Percentiles rank a stretch among this genome's conserved stretches.
phyloP scores from a whole-genome alignment of 164 flowering plant species.

The Macadamia integrifolia region DNA sequence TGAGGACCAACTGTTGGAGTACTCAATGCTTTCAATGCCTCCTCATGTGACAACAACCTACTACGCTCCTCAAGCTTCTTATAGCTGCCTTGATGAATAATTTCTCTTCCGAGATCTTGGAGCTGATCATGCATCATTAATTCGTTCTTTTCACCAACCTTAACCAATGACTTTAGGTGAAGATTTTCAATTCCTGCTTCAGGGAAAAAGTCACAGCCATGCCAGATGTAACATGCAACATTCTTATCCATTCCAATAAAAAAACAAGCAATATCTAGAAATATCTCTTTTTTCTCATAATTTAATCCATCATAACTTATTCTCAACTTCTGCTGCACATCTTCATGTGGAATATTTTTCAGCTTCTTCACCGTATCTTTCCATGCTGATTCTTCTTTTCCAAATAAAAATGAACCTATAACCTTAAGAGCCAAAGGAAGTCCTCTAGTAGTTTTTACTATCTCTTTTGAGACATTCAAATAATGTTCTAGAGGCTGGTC shows the following conservation, averaged over 20 bases:
- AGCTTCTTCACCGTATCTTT: constrained; percentile 4
- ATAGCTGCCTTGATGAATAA: constrained; percentile 12
- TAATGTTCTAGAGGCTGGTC: neutral
- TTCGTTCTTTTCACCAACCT: constrained; percentile 1
- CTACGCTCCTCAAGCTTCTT: constrained; percentile 19
- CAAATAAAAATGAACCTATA: constrained; percentile 9
- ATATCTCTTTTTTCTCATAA: constrained; percentile 3
- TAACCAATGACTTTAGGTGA: constrained; percentile 11
- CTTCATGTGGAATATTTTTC: neutral
- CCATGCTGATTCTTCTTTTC: constrained; percentile 8
- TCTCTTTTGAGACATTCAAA: neutral
- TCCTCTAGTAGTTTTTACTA: constrained; percentile 2
- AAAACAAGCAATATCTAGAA: constrained; percentile 18
- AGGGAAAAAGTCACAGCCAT: constrained; percentile 5
- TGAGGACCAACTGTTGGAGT: constrained; percentile 1
- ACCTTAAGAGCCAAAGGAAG: constrained; percentile 12
- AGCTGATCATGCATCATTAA: constrained; percentile 23
- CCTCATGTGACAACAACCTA: constrained; percentile 18
- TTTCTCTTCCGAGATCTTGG: constrained; percentile 22
- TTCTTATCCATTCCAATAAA: constrained; percentile 10
- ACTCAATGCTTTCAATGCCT: constrained; percentile 7
- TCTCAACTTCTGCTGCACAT: constrained; percentile 7
- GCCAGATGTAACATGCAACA: neutral
- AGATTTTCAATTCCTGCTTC: constrained; percentile 9
- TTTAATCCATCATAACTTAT: constrained; percentile 17